These are phyloP conservation scores for Ascodesmis nigricans DNA, from an alignment of 495 filamentous ascomycete species.

Conservation along the genomic window DNA sequence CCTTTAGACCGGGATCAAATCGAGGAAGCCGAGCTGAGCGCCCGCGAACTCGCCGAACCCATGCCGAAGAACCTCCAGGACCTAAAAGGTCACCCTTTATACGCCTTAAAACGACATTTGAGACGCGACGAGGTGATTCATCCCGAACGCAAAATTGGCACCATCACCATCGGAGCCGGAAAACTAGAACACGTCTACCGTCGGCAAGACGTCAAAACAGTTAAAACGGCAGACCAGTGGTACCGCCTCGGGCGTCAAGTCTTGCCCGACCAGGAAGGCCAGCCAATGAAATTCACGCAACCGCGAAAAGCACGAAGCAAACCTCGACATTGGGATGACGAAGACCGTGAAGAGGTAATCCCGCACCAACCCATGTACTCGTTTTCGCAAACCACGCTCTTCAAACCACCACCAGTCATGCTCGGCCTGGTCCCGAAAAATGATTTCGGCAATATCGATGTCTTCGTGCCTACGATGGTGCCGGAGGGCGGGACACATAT, in stretches of 20 bases:
- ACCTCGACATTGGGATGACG: constrained; percentile 23
- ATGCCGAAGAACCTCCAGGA: constrained; percentile 80
- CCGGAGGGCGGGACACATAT: constrained; percentile 61
- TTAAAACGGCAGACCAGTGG: constrained; percentile 64
- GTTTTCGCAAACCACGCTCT: constrained; percentile 50
- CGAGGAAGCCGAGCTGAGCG: constrained; percentile 52
- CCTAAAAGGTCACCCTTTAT: constrained; percentile 74
- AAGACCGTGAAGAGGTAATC: constrained; percentile 24
- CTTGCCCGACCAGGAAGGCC: constrained; percentile 6
- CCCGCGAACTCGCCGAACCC: constrained; percentile 49
- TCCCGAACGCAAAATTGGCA: constrained; percentile 50
- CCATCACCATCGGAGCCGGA: constrained; percentile 46
- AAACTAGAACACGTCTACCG: constrained; percentile 49
- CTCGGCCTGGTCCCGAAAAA: constrained; percentile 65
- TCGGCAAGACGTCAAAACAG: constrained; percentile 51
- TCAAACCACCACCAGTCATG: constrained; percentile 51
- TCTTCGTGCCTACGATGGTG: constrained; percentile 86
- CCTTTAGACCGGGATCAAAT: constrained; percentile 51
- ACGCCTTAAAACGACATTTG: constrained; percentile 69
- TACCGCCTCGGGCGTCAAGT: constrained; percentile 48
- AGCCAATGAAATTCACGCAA: constrained; percentile 14
- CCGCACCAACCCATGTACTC: constrained; percentile 42
- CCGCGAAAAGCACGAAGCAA: background rate
- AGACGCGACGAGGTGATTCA: constrained; percentile 57
- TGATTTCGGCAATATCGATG: constrained; percentile 65